Evolutionary conservation across 192 early-diverging fungal species (phyloP).

Genomic region (Spinellus fusiger): DNA sequence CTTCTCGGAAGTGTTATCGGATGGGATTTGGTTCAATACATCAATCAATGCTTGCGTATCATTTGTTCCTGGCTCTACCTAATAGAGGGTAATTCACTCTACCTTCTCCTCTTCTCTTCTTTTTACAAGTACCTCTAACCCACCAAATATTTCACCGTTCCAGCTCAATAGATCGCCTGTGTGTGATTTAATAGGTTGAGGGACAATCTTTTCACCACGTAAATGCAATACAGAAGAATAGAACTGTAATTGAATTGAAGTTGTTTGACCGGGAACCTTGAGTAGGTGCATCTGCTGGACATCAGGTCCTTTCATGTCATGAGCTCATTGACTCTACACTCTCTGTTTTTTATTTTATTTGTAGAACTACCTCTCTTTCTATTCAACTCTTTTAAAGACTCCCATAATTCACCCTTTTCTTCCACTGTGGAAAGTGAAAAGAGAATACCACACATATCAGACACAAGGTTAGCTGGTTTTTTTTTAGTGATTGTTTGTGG

Average conservation of each 20-base stretch:
- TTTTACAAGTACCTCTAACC: slow-evolving; percentile 42
- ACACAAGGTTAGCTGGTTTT: too few species aligned
- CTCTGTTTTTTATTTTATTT: neutral
- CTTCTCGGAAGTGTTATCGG: slow-evolving; percentile 11
- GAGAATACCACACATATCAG: slow-evolving; percentile 62
- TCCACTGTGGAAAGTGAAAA: slow-evolving; percentile 30
- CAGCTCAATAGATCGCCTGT: slow-evolving; percentile 57
- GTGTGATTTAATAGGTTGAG: slow-evolving; percentile 49
- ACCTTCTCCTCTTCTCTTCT: neutral
- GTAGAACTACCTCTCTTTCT: slow-evolving; percentile 42
- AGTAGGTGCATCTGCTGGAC: slow-evolving; percentile 30
- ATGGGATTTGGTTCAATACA: slow-evolving; percentile 36
- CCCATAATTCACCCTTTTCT: slow-evolving; percentile 26
- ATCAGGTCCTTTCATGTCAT: slow-evolving; percentile 41
- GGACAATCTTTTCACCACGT: slow-evolving; percentile 47
- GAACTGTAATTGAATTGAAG: slow-evolving; percentile 26
- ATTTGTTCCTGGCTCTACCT: slow-evolving; percentile 38
- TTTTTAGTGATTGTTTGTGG: too few species aligned
- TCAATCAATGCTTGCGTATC: slow-evolving; percentile 46
- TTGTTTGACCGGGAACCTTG: neutral
- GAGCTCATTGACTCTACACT: neutral
- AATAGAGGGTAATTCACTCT: neutral
- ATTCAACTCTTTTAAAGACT: slow-evolving; percentile 37
- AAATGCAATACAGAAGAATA: slow-evolving; percentile 64
- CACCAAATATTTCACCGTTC: slow-evolving; percentile 92